These are phyloP conservation scores for Saxispiralis lemnorum DNA, from an alignment of 495 filamentous ascomycete species.

Conservation along the genomic window DNA sequence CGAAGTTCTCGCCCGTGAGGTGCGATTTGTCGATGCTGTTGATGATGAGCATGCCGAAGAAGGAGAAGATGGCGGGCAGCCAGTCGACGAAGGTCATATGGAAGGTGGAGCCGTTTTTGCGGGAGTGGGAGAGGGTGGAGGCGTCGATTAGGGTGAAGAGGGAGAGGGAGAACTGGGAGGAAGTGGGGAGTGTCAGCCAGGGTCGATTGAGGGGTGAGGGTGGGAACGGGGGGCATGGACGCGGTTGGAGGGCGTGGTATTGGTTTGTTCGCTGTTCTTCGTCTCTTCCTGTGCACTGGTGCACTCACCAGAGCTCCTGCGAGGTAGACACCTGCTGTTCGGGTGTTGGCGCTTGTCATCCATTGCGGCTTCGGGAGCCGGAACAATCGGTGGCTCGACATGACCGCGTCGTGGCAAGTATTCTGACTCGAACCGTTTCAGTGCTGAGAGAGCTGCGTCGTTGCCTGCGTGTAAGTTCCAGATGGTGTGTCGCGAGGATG, in stretches of 20 bases:
- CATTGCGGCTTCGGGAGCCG: constrained; percentile 41
- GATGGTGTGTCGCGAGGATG: too few relatives aligned
- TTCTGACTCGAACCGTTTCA: too few relatives aligned
- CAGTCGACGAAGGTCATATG: constrained; percentile 96
- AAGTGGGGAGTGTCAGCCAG: not conserved
- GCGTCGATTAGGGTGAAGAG: constrained; percentile 94
- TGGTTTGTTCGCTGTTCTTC: not conserved
- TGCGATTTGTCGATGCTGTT: constrained; percentile 92
- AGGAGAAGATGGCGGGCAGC: constrained; percentile 89
- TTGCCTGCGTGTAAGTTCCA: too few relatives aligned
- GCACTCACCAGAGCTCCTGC: constrained; percentile 65
- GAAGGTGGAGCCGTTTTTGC: constrained; percentile 57
- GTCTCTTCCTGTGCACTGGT: not conserved
- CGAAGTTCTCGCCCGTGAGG: constrained; percentile 71
- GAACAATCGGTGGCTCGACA: constrained; percentile 26
- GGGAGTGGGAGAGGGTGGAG: constrained; percentile 67
- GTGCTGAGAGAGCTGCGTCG: too few relatives aligned
- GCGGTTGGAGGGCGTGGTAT: too few relatives aligned
- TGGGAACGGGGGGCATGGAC: too few relatives aligned
- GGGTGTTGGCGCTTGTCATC: constrained; percentile 70
- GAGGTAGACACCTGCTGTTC: constrained; percentile 68
- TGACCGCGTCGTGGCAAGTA: not conserved
- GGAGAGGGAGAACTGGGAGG: constrained; percentile 71
- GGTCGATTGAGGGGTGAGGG: not conserved
- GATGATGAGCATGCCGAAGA: constrained; percentile 94